Base-by-base conservation (phyloP, 176 grass and related monocot species). In the Poa pratensis region DNA sequence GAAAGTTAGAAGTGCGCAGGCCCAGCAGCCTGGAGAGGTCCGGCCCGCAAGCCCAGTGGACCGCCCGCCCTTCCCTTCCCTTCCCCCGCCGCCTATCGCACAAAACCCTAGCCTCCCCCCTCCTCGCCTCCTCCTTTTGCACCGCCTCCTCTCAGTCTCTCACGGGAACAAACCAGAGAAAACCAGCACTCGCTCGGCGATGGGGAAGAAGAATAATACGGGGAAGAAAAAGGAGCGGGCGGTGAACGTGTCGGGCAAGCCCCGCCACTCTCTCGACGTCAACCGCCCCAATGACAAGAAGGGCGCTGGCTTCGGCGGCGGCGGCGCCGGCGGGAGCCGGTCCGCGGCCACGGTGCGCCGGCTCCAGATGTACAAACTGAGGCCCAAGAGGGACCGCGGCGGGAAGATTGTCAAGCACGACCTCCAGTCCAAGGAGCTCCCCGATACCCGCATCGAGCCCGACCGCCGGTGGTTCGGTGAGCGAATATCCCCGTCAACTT, bases 241-340 rank as follows among this genome's bases (percentile, higher is more conserved):
- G 83, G 95, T 92, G 71, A 98, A 98, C 60, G 91, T 98, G 40
- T 98, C 91, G 12, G 93, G 91, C 40, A 98, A 94, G 87, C 93
- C 95, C 73, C 92, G 85, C 73, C 95, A 98, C 89, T 98, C 95
- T 18, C 77, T 95, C 51, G 93, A 95, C 85, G 93, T 95, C 35
- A 98, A 98, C 90, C 91, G 91, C 19, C 81, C 90, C 89, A 98
- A 98, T 98, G 92, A 76, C 62, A 94, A 89, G 80, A 88, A 85
- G 90, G 86, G 86, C 63, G 69, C 81, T 1, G 86, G 86, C 85
- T 27, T 7, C 65, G 90, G 91, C 45, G 45, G 9, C 45, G 45
- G 45, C 45, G 45, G 45, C 45, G 45, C 45, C 45, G 45, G 45
- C 59, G 90, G 87, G 54, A 27, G 49, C 26, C 93, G 93, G 34